phyloP scores from a whole-genome alignment of 805 yeast species.

The Zygoascus bituminiphila region DNA sequence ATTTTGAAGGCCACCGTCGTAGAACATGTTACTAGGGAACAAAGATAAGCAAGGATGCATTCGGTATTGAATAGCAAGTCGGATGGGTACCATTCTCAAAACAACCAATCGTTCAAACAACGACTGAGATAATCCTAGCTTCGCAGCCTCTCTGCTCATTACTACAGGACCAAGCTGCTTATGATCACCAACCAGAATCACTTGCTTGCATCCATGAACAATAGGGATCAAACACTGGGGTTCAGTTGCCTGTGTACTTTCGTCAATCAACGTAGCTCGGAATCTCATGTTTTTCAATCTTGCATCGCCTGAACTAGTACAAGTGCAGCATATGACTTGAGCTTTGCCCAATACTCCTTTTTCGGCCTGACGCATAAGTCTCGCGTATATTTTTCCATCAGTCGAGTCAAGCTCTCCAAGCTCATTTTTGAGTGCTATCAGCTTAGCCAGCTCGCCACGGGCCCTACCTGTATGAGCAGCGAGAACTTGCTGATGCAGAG shows the following conservation, averaged over 20 bases:
- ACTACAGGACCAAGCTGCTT: conserved; percentile 93
- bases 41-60: conserved; percentile 88
- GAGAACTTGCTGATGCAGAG: conserved; percentile 51
- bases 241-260: conserved; percentile 89
- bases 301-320: conserved; percentile 84
- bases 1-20: conserved; percentile 85
- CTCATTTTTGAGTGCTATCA: conserved; percentile 50
- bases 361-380: conserved; percentile 42
- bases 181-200: conserved; percentile 89
- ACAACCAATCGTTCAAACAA: conserved; percentile 78
- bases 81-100: conserved; percentile 74
- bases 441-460: conserved; percentile 41
- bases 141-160: conserved; percentile 67
- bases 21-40: conserved; percentile 84
- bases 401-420: conserved; percentile 56
- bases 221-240: conserved; percentile 88
- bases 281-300: conserved; percentile 51
- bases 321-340: conserved; percentile 82
- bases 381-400: conserved; percentile 42
- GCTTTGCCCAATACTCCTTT: conserved; percentile 42
- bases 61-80: conserved; percentile 88
- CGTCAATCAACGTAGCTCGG: conserved; percentile 80
- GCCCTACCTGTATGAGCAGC: conserved; percentile 5
- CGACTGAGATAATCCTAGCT: conserved; percentile 81
- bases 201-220: conserved; percentile 82